Conservation (phyloP, 176 grass and related monocot species). For the Chrysopogon serrulatus region DNA sequence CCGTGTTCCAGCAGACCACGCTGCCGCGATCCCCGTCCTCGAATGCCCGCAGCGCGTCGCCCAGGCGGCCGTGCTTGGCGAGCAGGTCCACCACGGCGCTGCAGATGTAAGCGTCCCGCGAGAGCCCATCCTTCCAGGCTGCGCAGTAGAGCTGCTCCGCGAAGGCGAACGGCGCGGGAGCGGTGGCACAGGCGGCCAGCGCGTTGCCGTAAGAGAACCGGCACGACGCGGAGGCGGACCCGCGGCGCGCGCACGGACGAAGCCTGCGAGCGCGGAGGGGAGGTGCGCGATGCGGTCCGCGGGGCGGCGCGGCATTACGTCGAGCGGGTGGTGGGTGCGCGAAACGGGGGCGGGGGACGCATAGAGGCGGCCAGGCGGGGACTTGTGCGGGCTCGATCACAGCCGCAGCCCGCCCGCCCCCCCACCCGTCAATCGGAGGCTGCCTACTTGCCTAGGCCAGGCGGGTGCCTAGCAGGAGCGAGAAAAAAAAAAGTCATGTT, state of each 20-base stretch:
- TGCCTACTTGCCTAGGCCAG: too few relatives aligned
- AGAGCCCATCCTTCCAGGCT: constrained; percentile 49
- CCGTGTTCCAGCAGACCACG: constrained; percentile 59
- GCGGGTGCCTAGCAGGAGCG: too few relatives aligned
- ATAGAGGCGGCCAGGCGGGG: neutral
- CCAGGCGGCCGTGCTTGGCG: constrained; percentile 32
- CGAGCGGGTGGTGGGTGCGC: constrained; percentile 33
- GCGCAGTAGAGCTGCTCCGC: constrained; percentile 49
- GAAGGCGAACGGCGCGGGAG: neutral
- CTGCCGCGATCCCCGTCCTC: constrained; percentile 29
- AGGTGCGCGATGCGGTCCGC: constrained; percentile 13
- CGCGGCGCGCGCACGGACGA: constrained; percentile 25
- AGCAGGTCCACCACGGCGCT: constrained; percentile 50
- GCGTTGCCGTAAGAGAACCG: constrained; percentile 41
- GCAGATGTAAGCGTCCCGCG: constrained; percentile 45
- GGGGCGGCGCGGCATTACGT: constrained; percentile 33
- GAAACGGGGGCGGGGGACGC: neutral
- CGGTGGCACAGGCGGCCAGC: constrained; percentile 29
- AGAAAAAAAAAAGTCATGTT: too few relatives aligned
- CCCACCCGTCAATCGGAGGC: too few relatives aligned
- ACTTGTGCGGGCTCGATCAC: too few relatives aligned
- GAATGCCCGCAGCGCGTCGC: constrained; percentile 41
- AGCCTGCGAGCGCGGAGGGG: constrained; percentile 15
- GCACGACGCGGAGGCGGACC: neutral
- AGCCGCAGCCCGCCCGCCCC: too few relatives aligned